Conservation (phyloP, 371 early-diverging fungal genomes). For the Mucor irregularis region DNA sequence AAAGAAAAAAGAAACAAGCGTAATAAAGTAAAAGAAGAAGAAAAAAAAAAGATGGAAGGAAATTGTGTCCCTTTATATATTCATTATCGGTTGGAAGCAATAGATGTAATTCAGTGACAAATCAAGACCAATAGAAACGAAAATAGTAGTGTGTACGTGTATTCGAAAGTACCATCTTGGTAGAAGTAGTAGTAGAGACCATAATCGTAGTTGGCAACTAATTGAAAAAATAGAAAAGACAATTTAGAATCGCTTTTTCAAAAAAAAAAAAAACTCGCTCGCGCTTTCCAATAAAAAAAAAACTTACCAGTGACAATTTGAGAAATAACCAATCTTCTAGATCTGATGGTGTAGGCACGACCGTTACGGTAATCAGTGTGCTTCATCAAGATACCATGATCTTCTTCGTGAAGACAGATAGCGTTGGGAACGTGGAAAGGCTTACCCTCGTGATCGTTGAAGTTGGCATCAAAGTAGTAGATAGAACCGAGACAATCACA, state of each 20-base stretch:
- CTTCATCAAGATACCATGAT: conserved; percentile 54
- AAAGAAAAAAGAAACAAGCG: conserved; percentile 5
- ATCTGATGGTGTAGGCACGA: conserved; percentile 51
- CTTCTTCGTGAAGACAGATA: conserved; percentile 58
- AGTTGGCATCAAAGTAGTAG: conserved; percentile 56
- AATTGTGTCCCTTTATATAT: conserved; percentile 20
- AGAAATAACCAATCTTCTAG: conserved; percentile 52
- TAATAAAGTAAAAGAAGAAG: neutral
- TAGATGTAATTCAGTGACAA: conserved; percentile 23
- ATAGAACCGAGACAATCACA: conserved; percentile 60
- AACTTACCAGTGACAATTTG: conserved; percentile 53
- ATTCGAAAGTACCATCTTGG: conserved; percentile 58
- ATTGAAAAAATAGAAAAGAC: neutral
- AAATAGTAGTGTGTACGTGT: conserved; percentile 12
- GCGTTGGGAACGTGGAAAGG: conserved; percentile 53
- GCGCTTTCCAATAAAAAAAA: neutral
- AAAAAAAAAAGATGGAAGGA: neutral
- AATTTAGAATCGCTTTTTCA: too few relatives aligned
- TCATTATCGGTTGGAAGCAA: neutral
- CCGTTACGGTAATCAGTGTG: conserved; percentile 57
- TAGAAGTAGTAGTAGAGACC: conserved; percentile 60
- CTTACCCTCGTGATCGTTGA: conserved; percentile 50
- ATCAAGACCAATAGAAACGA: conserved; percentile 22
- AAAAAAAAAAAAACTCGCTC: too few relatives aligned
- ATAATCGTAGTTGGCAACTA: conserved; percentile 59